Conservation (phyloP, 805 yeast species). For the Saturnispora hagleri region DNA sequence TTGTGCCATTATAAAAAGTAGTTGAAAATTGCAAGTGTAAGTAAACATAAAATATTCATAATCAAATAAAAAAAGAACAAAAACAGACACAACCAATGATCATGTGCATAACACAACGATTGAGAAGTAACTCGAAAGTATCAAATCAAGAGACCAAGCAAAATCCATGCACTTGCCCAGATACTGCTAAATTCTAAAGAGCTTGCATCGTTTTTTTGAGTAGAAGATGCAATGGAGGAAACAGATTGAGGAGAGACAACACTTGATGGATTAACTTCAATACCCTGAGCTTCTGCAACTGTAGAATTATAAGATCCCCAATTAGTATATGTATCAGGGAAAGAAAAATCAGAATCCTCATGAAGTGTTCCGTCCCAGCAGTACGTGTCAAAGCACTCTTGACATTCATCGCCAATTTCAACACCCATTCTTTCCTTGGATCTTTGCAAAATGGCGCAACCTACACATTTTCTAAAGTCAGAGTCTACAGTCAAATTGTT, state of each 20-base stretch:
- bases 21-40: too few relatives aligned
- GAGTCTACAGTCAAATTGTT: conserved; percentile 57
- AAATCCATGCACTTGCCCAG: background rate
- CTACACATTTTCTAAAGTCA: conserved; percentile 66
- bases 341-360: conserved; percentile 10
- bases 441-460: conserved; percentile 77
- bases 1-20: too few relatives aligned
- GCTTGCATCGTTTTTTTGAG: conserved; percentile 5
- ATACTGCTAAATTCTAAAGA: background rate
- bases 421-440: conserved; percentile 58
- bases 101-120: background rate
- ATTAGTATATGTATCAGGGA: conserved; percentile 31
- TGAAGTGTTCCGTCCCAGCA: conserved; percentile 42
- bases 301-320: conserved; percentile 26
- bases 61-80: background rate
- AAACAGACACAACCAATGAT: too few relatives aligned
- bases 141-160: conserved; percentile 1
- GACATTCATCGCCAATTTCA: conserved; percentile 60
- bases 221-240: background rate
- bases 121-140: background rate
- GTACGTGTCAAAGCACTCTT: conserved; percentile 57
- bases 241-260: conserved; percentile 5
- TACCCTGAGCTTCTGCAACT: background rate
- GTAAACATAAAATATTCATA: background rate
- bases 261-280: background rate